phyloP scores from a whole-genome alignment of 164 flowering plant species.

The Sextonia rubra region DNA sequence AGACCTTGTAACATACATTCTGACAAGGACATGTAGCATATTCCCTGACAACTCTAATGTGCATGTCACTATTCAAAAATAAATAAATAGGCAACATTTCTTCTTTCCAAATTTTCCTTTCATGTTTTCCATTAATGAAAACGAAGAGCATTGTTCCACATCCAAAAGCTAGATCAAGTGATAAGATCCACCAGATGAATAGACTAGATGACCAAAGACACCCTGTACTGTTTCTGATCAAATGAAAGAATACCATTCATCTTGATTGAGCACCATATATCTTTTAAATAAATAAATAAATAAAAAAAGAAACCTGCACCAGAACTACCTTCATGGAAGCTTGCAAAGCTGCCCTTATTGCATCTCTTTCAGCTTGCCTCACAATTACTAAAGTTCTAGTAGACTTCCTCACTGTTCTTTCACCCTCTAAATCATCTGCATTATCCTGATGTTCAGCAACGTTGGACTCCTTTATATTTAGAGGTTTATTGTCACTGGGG shows the following conservation, averaged over 20 bases:
- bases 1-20: too few species aligned
- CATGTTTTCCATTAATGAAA: too few species aligned
- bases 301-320: not conserved
- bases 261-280: not conserved
- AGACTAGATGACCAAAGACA: not conserved
- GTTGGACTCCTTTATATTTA: slow-evolving; percentile 25
- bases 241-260: not conserved
- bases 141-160: not conserved
- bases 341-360: slow-evolving; percentile 89
- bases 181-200: not conserved
- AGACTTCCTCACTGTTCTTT: slow-evolving; percentile 78
- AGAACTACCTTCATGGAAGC: slow-evolving; percentile 78
- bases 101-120: too few species aligned
- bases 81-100: too few species aligned
- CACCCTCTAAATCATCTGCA: slow-evolving; percentile 67
- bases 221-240: not conserved
- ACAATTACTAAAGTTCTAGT: slow-evolving; percentile 92
- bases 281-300: not conserved
- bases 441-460: slow-evolving; percentile 42
- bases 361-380: slow-evolving; percentile 96
- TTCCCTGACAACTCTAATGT: too few species aligned
- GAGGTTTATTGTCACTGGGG: slow-evolving; percentile 32
- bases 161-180: too few species aligned
- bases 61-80: too few species aligned
- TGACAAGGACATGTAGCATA: too few species aligned